Conservation (phyloP, 2,329 filamentous ascomycete genomes). For the Nemania sp. region DNA sequence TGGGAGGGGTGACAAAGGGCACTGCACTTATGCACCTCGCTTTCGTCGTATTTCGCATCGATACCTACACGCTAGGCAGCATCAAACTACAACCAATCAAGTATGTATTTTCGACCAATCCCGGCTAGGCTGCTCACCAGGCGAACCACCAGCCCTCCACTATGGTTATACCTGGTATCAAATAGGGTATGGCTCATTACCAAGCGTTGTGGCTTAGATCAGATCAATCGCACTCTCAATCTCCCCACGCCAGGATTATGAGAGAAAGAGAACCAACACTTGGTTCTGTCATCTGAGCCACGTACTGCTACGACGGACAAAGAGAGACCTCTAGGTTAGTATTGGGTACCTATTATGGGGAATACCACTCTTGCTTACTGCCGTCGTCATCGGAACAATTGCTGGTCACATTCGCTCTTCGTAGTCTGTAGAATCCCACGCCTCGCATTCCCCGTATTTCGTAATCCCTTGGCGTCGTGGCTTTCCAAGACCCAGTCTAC, state of each 20-base stretch:
- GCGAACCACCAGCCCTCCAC: no score
- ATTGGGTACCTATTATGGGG: not conserved
- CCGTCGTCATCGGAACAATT: not conserved
- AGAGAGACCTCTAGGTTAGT: not conserved
- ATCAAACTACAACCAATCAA: no score
- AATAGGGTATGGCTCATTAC: no score
- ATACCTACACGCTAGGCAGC: not conserved
- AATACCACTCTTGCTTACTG: not conserved
- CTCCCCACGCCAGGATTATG: no score
- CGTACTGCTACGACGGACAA: not conserved
- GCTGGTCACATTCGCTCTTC: not conserved
- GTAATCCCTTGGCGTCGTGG: slow-evolving; percentile 6
- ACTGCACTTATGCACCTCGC: slow-evolving; percentile 20
- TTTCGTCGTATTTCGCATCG: slow-evolving; percentile 25
- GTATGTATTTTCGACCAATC: not conserved
- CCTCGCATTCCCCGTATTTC: slow-evolving; percentile 24
- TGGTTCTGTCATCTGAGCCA: not conserved
- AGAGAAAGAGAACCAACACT: no score
- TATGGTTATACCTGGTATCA: no score
- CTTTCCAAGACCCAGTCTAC: not conserved
- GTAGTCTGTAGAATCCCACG: no score
- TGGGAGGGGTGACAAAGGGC: not conserved
- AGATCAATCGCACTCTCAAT: no score
- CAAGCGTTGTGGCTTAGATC: no score
- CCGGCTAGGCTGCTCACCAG: not conserved